Evolutionary conservation across 139 green algal species (phyloP).

Genomic region (Yamagishiella unicocca): DNA sequence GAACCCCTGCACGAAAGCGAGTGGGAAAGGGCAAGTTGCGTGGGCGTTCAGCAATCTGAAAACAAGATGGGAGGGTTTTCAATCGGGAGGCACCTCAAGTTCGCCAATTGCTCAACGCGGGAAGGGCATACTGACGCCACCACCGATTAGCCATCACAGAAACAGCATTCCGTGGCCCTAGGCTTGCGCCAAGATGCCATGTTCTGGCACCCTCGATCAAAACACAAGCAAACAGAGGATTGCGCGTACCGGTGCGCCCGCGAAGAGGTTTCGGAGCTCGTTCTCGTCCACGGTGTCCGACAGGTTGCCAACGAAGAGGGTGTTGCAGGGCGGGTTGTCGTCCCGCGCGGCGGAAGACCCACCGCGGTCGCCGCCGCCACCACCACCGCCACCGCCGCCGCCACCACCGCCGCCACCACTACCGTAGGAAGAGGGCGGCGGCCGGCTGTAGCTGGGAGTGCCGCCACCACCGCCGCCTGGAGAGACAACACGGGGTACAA

Average conservation of each 20-base stretch:
- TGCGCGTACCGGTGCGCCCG: constrained; percentile 38
- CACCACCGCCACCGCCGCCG: not conserved
- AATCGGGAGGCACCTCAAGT: too few relatives aligned
- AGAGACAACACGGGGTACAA: not conserved
- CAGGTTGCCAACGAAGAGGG: constrained; percentile 89
- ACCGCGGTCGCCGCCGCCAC: not conserved
- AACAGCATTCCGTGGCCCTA: too few relatives aligned
- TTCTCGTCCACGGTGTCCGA: constrained; percentile 72
- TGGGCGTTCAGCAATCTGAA: too few relatives aligned
- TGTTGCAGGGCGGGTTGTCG: constrained; percentile 96
- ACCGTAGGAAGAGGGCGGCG: not conserved
- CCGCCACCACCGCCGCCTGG: not conserved
- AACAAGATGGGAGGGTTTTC: too few relatives aligned
- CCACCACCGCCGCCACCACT: not conserved
- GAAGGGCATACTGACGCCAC: too few relatives aligned
- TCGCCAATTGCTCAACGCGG: too few relatives aligned
- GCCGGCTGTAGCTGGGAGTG: not conserved
- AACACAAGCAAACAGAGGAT: not conserved
- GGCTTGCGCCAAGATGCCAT: too few relatives aligned
- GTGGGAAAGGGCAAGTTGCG: too few relatives aligned
- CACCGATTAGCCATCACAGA: too few relatives aligned
- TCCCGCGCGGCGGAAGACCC: too few relatives aligned
- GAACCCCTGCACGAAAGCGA: constrained; percentile 71
- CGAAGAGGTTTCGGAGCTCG: constrained; percentile 82
- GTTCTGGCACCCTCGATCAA: too few relatives aligned